Conservation (phyloP, 495 filamentous ascomycete species). For the Tetracladium setigerum region DNA sequence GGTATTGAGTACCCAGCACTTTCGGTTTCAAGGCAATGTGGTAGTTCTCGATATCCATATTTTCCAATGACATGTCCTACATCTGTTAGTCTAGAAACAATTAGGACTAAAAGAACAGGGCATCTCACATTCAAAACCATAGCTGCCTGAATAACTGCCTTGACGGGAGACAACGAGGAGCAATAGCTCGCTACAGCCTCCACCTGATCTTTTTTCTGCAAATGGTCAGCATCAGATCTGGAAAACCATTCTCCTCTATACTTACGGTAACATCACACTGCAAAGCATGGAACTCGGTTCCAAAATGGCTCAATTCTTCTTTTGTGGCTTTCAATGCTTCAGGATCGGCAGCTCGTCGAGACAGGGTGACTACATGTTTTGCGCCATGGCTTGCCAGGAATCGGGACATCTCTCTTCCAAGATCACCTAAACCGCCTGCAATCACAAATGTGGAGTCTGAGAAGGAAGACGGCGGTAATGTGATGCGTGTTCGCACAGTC, state of each 20-base stretch:
- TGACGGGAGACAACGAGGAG: constrained; percentile 31
- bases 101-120: not conserved
- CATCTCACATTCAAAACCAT: constrained; percentile 36
- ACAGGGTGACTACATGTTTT: constrained; percentile 47
- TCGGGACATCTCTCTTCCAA: constrained; percentile 40
- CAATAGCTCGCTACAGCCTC: constrained; percentile 19
- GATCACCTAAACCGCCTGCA: constrained; percentile 46
- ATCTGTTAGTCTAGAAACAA: not conserved
- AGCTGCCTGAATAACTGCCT: constrained; percentile 39
- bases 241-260: no score
- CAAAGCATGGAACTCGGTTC: constrained; percentile 17
- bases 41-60: constrained; percentile 28
- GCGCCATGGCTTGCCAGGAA: constrained; percentile 49
- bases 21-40: constrained; percentile 28
- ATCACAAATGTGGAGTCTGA: constrained; percentile 44
- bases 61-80: constrained; percentile 2
- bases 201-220: not conserved
- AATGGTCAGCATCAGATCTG: no score
- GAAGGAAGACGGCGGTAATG: no score
- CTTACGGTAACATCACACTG: constrained; percentile 27
- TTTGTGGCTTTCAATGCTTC: not conserved
- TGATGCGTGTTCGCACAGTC: constrained; percentile 15
- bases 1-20: constrained; percentile 29
- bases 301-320: not conserved
- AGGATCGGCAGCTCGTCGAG: constrained; percentile 37